phyloP scores from a whole-genome alignment of 352 stramenopile genomes.

The Aphanomyces astaci region DNA sequence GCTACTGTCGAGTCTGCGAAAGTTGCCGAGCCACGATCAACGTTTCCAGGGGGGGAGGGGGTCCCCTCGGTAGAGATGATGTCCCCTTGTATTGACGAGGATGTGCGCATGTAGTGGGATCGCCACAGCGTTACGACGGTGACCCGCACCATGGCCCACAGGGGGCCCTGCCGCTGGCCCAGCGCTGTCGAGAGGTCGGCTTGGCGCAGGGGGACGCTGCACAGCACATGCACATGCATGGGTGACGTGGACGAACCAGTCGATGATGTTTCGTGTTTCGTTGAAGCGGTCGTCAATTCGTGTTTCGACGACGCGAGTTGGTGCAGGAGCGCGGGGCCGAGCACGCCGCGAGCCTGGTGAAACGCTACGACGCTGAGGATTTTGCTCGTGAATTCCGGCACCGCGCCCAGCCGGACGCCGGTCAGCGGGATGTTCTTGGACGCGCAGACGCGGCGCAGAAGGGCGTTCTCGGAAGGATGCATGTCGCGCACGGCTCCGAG shows the following conservation, averaged over 20 bases:
- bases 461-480: neutral
- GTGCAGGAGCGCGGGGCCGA: neutral
- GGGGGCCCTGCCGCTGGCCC: neutral
- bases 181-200: neutral
- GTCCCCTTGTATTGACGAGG: no score
- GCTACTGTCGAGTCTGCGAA: no score
- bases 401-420: neutral
- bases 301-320: neutral
- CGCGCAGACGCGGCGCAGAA: neutral
- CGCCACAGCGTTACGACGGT: conserved; percentile 5
- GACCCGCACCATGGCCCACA: conserved; percentile 12
- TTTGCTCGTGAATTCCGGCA: conserved; percentile 18
- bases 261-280: no score
- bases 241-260: neutral
- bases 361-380: conserved; percentile 10
- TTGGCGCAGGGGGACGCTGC: neutral
- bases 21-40: no score
- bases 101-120: neutral
- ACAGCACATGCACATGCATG: neutral
- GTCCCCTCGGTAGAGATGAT: no score
- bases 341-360: conserved; percentile 1
- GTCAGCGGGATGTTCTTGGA: conserved; percentile 3
- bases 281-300: no score
- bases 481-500: conserved; percentile 19
- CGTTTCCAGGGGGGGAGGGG: no score